Base-by-base conservation (phyloP, 768 basidiomycete species). In the Neoboletus subvelutipes region DNA sequence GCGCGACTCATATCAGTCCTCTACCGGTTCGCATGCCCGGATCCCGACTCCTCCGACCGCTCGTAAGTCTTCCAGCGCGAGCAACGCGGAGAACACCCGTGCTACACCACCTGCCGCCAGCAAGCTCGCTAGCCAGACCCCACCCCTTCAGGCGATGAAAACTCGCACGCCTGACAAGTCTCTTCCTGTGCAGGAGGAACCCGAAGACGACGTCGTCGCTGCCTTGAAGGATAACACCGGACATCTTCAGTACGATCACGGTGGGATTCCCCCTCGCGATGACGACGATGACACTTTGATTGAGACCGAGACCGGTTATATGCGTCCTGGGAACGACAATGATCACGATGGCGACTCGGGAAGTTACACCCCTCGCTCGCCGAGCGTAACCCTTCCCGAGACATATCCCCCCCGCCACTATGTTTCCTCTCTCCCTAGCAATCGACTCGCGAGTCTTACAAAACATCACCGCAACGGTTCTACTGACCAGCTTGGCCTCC, bases 181-280 rank as follows among this genome's bases (percentile, higher is more conserved):
- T 17, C 76, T 91, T 26, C 88, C 88, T 20, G 80, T 90, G 3
- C 88, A 91, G 68, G 88, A 90, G 67, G 88, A 89, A 58, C 79
- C 80, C 29, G 87, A 89, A 63, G 88, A 89, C 62, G 86, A 88
- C 59, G 72, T 77, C 18, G 72, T 77, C 18, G 71, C 71, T 4
- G 39, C 64, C 34, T 55, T 62, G 37, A 79, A 77, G 64, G 74
- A 71, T 33, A 69, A 61, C 17, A 79, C 82, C 26, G 79, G 73
- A 18, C 71, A 74, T 55, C 55, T 66, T 37, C 58, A 68, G 42
- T 77, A 78, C 61, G 71, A 73, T 20, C 72, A 70, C 18, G 68
- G 65, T 36, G 64, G 49, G 39, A 77, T 73, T 28, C 67, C 74
- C 33, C 76, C 72, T 50, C 78, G 67, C 57, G 80, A 80, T 22